A percentile compares a stretch with the other conserved stretches of the same genome.
These are phyloP conservation scores for Alloascoidea africana DNA, from an alignment of 805 yeast species.

Conservation along the genomic window DNA sequence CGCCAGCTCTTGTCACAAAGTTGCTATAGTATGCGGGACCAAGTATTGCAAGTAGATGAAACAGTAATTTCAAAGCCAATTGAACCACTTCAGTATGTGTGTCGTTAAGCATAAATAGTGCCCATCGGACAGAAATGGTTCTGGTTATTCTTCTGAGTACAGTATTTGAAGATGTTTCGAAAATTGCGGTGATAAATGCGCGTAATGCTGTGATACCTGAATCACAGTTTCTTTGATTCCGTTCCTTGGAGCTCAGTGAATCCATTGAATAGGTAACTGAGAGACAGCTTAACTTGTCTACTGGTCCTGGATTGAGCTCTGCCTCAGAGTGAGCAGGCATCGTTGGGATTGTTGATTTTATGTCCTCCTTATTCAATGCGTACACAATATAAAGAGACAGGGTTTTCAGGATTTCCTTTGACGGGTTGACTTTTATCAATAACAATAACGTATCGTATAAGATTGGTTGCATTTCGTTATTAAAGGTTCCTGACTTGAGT, in stretches of 20 bases:
- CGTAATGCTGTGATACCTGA: slow-evolving; percentile 18
- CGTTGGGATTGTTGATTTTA: no score
- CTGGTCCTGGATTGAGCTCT: neutral
- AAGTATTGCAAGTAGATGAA: slow-evolving; percentile 29
- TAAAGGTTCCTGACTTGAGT: slow-evolving; percentile 25
- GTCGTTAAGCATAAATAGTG: slow-evolving; percentile 34
- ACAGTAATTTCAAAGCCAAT: slow-evolving; percentile 26
- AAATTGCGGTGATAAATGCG: slow-evolving; percentile 23
- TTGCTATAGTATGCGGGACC: slow-evolving; percentile 31
- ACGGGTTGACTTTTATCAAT: slow-evolving; percentile 29
- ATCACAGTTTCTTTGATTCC: slow-evolving; percentile 17
- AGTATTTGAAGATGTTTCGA: slow-evolving; percentile 20
- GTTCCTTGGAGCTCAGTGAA: neutral
- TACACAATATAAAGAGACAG: slow-evolving; percentile 35
- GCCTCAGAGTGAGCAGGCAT: no score
- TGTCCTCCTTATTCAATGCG: no score
- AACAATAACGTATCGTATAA: slow-evolving; percentile 24
- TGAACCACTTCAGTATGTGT: slow-evolving; percentile 20
- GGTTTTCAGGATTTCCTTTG: slow-evolving; percentile 37
- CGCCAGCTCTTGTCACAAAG: slow-evolving; percentile 33
- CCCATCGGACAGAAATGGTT: slow-evolving; percentile 52
- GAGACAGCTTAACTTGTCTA: slow-evolving; percentile 3
- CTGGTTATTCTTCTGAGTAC: slow-evolving; percentile 29
- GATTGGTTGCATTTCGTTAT: slow-evolving; percentile 20
- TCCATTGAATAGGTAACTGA: neutral